Evolutionary conservation across 2,329 filamentous ascomycete genomes (phyloP).

Genomic region (Malbranchea cinnamomea): DNA sequence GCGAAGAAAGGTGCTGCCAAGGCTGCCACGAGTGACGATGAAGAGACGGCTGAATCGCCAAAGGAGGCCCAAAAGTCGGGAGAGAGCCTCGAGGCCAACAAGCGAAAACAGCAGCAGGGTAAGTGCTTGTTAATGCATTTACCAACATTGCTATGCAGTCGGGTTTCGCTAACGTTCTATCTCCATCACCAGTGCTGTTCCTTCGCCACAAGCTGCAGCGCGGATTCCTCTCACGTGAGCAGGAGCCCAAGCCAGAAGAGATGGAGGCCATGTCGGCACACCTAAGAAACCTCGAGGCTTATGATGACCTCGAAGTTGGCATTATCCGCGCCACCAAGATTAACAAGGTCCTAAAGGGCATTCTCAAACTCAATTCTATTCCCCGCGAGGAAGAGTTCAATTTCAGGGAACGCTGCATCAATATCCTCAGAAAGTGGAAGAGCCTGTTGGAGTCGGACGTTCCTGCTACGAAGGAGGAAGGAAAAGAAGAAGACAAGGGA

Average conservation of each 20-base stretch:
- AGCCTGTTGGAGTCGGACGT: slow-evolving; percentile 55
- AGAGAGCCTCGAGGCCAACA: slow-evolving; percentile 40
- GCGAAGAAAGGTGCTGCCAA: slow-evolving; percentile 49
- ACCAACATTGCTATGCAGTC: neutral
- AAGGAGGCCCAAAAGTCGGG: slow-evolving; percentile 38
- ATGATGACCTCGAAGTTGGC: slow-evolving; percentile 66
- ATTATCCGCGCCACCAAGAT: slow-evolving; percentile 92
- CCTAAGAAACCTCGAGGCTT: slow-evolving; percentile 60
- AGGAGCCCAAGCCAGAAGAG: slow-evolving; percentile 64
- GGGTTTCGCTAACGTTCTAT: slow-evolving; percentile 4
- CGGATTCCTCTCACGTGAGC: slow-evolving; percentile 73
- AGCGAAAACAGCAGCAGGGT: slow-evolving; percentile 44
- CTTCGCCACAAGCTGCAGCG: slow-evolving; percentile 90
- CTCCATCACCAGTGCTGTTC: slow-evolving; percentile 60
- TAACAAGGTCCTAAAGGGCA: slow-evolving; percentile 93
- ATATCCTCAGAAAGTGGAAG: slow-evolving; percentile 78
- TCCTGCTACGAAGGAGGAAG: slow-evolving; percentile 23
- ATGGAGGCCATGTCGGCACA: slow-evolving; percentile 31
- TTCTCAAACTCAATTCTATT: slow-evolving; percentile 74
- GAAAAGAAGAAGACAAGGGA: slow-evolving; percentile 10
- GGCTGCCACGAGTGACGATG: slow-evolving; percentile 38
- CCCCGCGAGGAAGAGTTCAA: slow-evolving; percentile 77
- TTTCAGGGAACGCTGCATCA: slow-evolving; percentile 72
- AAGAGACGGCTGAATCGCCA: slow-evolving; percentile 37
- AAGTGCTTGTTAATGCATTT: slow-evolving; percentile 10